Evolutionary conservation across 2,329 filamentous ascomycete species (phyloP).

Genomic region (Aaosphaeria arxii): DNA sequence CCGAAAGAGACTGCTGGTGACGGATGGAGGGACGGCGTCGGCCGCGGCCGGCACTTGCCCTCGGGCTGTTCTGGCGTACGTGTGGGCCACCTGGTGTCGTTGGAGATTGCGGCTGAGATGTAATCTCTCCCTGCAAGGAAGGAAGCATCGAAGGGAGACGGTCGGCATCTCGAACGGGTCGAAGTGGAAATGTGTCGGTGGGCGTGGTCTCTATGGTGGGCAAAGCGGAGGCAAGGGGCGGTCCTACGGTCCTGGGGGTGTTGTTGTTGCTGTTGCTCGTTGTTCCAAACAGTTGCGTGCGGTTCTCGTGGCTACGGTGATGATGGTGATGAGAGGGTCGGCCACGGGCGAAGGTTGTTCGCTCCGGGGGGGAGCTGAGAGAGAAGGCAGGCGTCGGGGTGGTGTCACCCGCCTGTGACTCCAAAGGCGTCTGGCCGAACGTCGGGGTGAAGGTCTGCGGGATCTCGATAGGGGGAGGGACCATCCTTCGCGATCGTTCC

Average conservation of each 20-base stretch:
- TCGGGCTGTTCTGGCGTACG: conserved; percentile 35
- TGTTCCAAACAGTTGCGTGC: conserved; percentile 26
- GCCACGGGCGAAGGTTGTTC: conserved; percentile 61
- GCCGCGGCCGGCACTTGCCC: conserved; percentile 49
- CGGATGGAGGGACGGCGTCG: conserved; percentile 79
- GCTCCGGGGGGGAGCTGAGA: conserved; percentile 68
- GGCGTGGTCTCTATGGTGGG: conserved; percentile 60
- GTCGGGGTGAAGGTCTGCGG: conserved; percentile 47
- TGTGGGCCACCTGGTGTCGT: conserved; percentile 42
- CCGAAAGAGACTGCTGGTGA: conserved; percentile 83
- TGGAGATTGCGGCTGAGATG: conserved; percentile 78
- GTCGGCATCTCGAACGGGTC: conserved; percentile 81
- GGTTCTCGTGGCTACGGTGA: conserved; percentile 48
- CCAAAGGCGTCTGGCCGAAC: conserved; percentile 42
- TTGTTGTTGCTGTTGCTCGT: conserved; percentile 11
- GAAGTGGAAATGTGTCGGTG: conserved; percentile 68
- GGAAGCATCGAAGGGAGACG: conserved; percentile 81
- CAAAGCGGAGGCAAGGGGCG: conserved; percentile 65
- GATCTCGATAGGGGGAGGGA: conserved; percentile 82
- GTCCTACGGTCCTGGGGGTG: conserved; percentile 49
- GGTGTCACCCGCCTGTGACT: conserved; percentile 56
- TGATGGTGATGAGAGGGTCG: conserved; percentile 52
- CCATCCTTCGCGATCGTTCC: conserved; percentile 63
- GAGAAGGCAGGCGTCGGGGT: conserved; percentile 63
- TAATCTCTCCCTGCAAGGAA: conserved; percentile 63